Conservation (phyloP, 192 early-diverging fungal genomes). For the Haplosporangium gracile region DNA sequence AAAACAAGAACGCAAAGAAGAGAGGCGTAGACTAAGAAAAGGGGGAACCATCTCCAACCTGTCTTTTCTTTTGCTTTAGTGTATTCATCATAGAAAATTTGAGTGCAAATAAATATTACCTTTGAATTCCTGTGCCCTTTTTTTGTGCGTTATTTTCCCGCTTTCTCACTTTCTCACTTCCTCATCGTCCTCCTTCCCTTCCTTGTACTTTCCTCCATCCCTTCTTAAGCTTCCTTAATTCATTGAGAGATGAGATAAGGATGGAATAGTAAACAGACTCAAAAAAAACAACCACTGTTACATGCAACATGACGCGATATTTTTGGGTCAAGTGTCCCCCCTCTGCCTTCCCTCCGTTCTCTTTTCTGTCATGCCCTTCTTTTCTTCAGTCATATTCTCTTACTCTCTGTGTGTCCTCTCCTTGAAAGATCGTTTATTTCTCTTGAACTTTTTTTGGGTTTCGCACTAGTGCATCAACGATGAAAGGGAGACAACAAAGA, state of each 20-base stretch:
- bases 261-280: not conserved
- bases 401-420: too few species aligned
- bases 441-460: conserved; percentile 8
- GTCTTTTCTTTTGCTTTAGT: too few species aligned
- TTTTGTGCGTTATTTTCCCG: not conserved
- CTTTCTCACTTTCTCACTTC: not conserved
- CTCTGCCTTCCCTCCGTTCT: not conserved
- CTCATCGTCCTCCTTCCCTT: not conserved
- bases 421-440: not conserved
- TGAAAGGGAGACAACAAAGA: not conserved
- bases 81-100: too few species aligned
- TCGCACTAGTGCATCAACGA: conserved; percentile 2
- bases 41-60: too few species aligned
- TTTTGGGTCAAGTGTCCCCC: not conserved
- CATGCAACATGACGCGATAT: conserved; percentile 8
- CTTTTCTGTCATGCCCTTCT: not conserved
- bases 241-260: not conserved
- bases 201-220: not conserved
- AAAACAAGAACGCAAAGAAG: too few species aligned
- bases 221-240: not conserved
- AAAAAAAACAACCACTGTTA: not conserved
- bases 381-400: not conserved
- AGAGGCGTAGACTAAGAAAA: too few species aligned
- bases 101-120: too few species aligned
- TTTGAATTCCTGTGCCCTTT: too few species aligned